Conservation (phyloP, 768 basidiomycete species). For the Rhizopogon sp. region DNA sequence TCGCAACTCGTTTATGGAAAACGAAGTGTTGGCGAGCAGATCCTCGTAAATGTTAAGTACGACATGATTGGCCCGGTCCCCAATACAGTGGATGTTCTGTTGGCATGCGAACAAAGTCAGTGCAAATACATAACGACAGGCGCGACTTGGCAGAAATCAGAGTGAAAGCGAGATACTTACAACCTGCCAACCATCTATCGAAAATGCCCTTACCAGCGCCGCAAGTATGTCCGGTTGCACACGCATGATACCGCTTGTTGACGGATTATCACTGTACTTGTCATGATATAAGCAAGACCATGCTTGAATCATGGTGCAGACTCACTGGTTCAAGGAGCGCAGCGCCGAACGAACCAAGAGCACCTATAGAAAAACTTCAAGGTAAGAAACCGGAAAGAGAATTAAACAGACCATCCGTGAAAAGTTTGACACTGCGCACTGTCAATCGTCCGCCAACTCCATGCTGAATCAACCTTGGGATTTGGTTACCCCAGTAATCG, state of each 20-base stretch:
- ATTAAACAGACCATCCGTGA: constrained; percentile 57
- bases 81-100: constrained; percentile 89
- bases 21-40: constrained; percentile 33
- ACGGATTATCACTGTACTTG: constrained; percentile 71
- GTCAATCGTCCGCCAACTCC: constrained; percentile 50
- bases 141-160: neutral
- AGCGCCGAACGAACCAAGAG: constrained; percentile 90
- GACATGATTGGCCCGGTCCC: constrained; percentile 81
- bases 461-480: constrained; percentile 56
- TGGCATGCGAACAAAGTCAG: neutral
- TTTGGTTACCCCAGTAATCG: constrained; percentile 60
- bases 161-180: constrained; percentile 38
- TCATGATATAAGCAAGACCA: neutral
- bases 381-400: neutral
- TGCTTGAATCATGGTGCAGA: neutral
- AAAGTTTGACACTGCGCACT: constrained; percentile 66
- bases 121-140: neutral
- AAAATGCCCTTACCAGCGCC: constrained; percentile 54
- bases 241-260: constrained; percentile 66
- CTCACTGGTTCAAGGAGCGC: constrained; percentile 67
- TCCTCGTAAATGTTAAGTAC: constrained; percentile 81
- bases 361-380: constrained; percentile 42
- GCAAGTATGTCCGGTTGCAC: constrained; percentile 48
- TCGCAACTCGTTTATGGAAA: constrained; percentile 32
- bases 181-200: constrained; percentile 77